Base-by-base conservation (phyloP, 2,329 filamentous ascomycete genomes). In the Aspergillus awamori region DNA sequence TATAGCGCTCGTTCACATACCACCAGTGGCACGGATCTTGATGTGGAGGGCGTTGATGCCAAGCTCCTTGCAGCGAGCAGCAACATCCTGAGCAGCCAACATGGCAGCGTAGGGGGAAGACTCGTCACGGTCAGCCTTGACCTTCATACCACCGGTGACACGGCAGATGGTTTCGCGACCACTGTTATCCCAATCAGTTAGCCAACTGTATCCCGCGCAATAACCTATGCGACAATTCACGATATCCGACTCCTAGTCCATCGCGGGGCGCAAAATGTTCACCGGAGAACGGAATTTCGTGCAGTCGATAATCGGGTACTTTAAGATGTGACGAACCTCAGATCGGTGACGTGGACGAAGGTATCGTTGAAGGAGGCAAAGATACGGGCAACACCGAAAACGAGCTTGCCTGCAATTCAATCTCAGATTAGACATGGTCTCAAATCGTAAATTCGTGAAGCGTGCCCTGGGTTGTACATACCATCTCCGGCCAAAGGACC, bases 121-220 rank as follows among this genome's bases (percentile, higher is more conserved):
- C 87, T 99, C 95, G 86, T 99, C 95, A 88, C 95, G 94, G 80
- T 99, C 93, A 83, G 93, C 93, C 91, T 99, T 99, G 89, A 99
- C 95, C 89, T 99, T 99, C 95, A 99, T 99, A 80, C 96, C 96
- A 86, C 96, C 95, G 77, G 96, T 99, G 74, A 99, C 94, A 92
- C 95, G 93, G 89, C 89, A 92, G 86, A 99, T 97, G 85, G 96
- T 99, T 91, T 99, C 95, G 84, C 95, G 95, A 85, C 95, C 95
- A 85, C 92, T 96, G 86, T 81, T 28, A 47, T 36, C 22, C 36
- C 30, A 10, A 57, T 15, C 24, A 11, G 47, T 68, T 65, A 68
- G 64, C 38, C 20, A 22, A 39, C n/a, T 26, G 15, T 41, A 3
- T 59, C 11, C 47, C 15, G 53, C 24, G 24, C 3, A n/a, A 15